Percentiles rank a stretch among this genome's conserved stretches.
Evolutionary conservation across 768 basidiomycete species (phyloP).

Genomic region (Fistulinella prunicolor): DNA sequence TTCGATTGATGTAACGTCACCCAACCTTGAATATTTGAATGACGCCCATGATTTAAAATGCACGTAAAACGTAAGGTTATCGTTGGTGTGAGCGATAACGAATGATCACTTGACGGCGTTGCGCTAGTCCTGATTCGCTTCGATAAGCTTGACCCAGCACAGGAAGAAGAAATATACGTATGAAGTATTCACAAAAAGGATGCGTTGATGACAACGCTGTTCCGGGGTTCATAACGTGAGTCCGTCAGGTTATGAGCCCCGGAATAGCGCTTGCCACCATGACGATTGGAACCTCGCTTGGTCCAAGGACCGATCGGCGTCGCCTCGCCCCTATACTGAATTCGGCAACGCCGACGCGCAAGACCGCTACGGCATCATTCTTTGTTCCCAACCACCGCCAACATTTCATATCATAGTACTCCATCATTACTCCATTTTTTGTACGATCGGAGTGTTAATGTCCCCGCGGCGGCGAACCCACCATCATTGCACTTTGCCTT

Average conservation of each 20-base stretch:
- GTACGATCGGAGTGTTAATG: neutral
- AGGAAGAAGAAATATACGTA: no score
- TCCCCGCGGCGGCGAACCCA: constrained; percentile 14
- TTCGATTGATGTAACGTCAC: constrained; percentile 14
- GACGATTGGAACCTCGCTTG: constrained; percentile 7
- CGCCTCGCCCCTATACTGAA: neutral
- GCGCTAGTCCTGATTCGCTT: neutral
- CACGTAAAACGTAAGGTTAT: constrained; percentile 14
- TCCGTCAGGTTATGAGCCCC: constrained; percentile 26
- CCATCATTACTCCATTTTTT: no score
- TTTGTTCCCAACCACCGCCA: neutral
- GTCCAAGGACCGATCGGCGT: neutral
- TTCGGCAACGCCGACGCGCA: neutral
- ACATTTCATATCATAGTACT: neutral
- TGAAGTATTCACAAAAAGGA: no score
- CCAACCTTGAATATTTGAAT: constrained; percentile 2
- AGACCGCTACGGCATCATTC: neutral
- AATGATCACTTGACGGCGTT: neutral
- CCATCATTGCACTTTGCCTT: neutral
- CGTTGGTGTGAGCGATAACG: neutral
- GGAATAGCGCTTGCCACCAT: constrained; percentile 17
- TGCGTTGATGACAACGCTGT: constrained; percentile 11
- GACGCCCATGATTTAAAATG: neutral
- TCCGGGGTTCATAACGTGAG: constrained; percentile 14
- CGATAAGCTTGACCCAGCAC: no score